phyloP scores from a whole-genome alignment of 2,329 filamentous ascomycete genomes.

The Rhexocercosporidium sp. region DNA sequence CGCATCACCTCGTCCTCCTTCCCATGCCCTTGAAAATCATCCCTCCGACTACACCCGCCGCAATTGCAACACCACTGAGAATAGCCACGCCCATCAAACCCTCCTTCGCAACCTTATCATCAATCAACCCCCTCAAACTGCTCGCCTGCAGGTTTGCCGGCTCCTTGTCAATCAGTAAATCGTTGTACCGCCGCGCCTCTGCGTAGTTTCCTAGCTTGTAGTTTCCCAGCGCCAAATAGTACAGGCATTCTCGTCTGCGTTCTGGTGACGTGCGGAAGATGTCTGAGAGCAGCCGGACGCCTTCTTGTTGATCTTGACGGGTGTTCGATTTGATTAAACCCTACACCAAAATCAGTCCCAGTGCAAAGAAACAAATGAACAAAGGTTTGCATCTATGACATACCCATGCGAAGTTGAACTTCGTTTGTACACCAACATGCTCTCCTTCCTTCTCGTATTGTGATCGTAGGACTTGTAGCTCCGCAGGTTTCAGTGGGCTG shows the following conservation, averaged over 20 bases:
- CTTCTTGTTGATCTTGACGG: slow-evolving; percentile 89
- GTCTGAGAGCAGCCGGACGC: slow-evolving; percentile 90
- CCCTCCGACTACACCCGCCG: slow-evolving; percentile 89
- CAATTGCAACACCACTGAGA: slow-evolving; percentile 88
- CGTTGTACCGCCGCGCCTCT: slow-evolving; percentile 93
- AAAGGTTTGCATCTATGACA: slow-evolving; percentile 32
- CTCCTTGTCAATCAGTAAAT: slow-evolving; percentile 88
- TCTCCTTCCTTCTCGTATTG: slow-evolving; percentile 98
- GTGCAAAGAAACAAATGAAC: neutral
- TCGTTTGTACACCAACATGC: slow-evolving; percentile 95
- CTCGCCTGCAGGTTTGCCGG: slow-evolving; percentile 88
- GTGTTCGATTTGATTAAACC: slow-evolving; percentile 92
- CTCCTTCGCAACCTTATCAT: slow-evolving; percentile 95
- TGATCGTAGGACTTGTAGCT: slow-evolving; percentile 88
- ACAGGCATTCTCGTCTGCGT: slow-evolving; percentile 94
- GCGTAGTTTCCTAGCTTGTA: slow-evolving; percentile 98
- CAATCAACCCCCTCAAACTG: slow-evolving; percentile 85
- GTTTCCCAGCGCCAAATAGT: slow-evolving; percentile 96
- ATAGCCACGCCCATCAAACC: slow-evolving; percentile 94
- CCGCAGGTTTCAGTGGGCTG: slow-evolving; percentile 87
- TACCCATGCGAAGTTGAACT: slow-evolving; percentile 99
- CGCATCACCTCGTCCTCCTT: slow-evolving; percentile 49
- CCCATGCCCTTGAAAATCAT: slow-evolving; percentile 80
- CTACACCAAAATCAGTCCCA: slow-evolving; percentile 50
- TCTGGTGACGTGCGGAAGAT: slow-evolving; percentile 95